Conservation (phyloP, 2,329 filamentous ascomycete genomes). For the Claviceps maximensis region DNA sequence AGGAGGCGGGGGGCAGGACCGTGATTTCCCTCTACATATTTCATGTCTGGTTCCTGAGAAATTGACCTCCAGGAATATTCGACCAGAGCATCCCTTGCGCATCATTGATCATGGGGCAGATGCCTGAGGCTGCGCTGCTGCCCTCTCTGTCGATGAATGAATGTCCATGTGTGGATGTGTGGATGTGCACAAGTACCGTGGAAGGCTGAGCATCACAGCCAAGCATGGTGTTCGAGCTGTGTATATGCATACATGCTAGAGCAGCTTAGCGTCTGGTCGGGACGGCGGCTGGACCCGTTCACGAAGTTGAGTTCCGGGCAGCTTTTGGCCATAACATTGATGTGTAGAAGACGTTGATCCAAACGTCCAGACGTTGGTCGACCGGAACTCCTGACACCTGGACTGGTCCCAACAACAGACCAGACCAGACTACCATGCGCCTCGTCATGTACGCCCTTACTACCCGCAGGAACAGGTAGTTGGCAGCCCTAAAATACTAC, state of each 20-base stretch:
- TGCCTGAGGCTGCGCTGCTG: background rate
- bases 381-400: no score
- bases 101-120: background rate
- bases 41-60: background rate
- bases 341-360: no score
- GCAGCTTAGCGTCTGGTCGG: background rate
- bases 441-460: no score
- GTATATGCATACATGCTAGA: background rate
- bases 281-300: constrained; percentile 1
- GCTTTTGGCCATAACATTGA: no score
- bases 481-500: background rate
- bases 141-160: no score
- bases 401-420: no score
- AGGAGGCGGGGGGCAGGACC: background rate
- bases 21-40: background rate
- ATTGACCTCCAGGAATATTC: background rate
- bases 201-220: background rate
- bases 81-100: background rate
- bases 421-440: no score
- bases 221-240: background rate
- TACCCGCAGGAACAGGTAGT: background rate
- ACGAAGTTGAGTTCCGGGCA: background rate
- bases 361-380: no score
- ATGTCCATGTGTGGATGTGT: no score
- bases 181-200: background rate